A percentile compares a stretch with the other conserved stretches of the same genome.
phyloP scores from a whole-genome alignment of 2,329 filamentous ascomycete species.

The Alternaria sp. region DNA sequence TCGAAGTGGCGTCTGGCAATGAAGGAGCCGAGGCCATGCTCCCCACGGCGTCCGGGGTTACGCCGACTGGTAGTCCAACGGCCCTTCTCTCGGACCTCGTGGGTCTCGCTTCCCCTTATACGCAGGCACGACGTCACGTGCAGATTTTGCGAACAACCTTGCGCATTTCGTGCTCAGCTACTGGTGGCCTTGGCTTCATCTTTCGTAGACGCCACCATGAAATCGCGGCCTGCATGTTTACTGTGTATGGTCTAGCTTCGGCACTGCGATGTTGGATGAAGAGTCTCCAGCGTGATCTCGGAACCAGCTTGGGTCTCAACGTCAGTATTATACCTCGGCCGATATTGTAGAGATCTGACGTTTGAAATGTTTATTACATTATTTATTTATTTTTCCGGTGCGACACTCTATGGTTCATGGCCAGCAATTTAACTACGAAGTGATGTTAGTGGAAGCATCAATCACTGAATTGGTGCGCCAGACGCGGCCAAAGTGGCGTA shows the following conservation, averaged over 20 bases:
- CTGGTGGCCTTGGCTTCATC: background rate
- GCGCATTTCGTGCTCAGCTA: background rate
- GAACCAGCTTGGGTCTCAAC: background rate
- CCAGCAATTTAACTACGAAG: background rate
- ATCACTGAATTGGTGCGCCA: slow-evolving; percentile 18
- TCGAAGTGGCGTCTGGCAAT: slow-evolving; percentile 8
- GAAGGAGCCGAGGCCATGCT: background rate
- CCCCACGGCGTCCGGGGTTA: background rate
- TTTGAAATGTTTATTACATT: slow-evolving; percentile 2
- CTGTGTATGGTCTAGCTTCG: background rate
- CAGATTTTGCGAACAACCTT: background rate
- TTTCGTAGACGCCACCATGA: slow-evolving; percentile 2
- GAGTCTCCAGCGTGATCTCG: background rate
- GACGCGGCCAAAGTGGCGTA: slow-evolving; percentile 34
- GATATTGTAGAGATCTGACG: background rate
- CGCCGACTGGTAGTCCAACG: background rate
- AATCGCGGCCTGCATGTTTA: background rate
- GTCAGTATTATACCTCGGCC: background rate
- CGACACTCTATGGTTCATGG: background rate
- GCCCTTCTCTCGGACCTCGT: background rate
- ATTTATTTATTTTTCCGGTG: slow-evolving; percentile 3
- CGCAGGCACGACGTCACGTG: background rate
- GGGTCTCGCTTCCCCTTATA: slow-evolving; percentile 1
- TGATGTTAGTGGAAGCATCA: background rate
- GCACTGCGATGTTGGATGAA: background rate